Evolutionary conservation across 2,329 filamentous ascomycete species (phyloP).

Genomic region (Cercospora sojina): DNA sequence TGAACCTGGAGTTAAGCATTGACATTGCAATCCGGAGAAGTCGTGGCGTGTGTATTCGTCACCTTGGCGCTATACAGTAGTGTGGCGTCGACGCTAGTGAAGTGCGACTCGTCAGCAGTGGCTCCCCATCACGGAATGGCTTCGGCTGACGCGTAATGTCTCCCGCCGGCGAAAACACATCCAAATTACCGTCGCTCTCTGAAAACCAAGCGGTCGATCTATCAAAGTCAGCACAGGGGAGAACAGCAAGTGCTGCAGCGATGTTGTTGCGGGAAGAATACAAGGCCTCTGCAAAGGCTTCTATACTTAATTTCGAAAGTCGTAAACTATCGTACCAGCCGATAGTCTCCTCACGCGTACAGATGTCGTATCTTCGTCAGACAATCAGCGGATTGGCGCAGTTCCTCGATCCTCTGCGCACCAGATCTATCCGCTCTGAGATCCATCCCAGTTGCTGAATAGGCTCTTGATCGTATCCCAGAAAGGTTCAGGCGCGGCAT

Average conservation of each 20-base stretch:
- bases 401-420: neutral
- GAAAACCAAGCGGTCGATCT: neutral
- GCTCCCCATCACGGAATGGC: neutral
- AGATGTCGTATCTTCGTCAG: neutral
- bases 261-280: neutral
- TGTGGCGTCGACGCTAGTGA: neutral
- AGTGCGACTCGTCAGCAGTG: constrained; percentile 7
- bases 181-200: neutral
- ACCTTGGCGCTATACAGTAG: neutral
- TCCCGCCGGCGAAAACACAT: neutral
- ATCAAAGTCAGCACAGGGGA: neutral
- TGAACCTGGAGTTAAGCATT: neutral
- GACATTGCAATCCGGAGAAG: neutral
- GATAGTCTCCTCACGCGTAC: neutral
- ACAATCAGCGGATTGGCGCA: neutral
- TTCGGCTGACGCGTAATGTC: neutral
- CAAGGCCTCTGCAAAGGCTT: too few species aligned
- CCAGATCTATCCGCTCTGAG: neutral
- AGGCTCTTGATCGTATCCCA: neutral
- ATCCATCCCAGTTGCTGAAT: neutral
- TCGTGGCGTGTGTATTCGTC: neutral
- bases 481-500: neutral
- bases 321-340: neutral
- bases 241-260: neutral
- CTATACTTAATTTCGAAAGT: neutral